Base-by-base conservation (phyloP, 2,329 filamentous ascomycete species). In the Alternaria consortialis region DNA sequence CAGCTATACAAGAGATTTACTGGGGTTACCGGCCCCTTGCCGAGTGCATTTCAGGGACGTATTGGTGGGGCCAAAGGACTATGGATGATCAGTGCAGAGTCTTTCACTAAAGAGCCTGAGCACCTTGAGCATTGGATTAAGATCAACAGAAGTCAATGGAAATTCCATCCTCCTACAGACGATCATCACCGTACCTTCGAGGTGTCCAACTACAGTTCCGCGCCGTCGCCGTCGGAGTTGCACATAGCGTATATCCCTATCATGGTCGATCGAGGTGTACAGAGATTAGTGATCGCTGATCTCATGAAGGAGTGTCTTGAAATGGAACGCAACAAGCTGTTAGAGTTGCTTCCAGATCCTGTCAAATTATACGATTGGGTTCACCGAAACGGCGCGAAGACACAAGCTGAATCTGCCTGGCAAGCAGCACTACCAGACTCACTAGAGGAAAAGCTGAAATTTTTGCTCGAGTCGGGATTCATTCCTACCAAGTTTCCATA, bases 41-140 rank as follows among this genome's bases (percentile, higher is more conserved):
- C 90, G 0, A 86, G 86, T 34, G 88, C 84, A 0, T 88, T 86
- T 0, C 91, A 94, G 74, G 91, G 82, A 1, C 85, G 92, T 0
- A 85, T 94, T 36, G 90, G 87, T 9, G 87, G 89, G 17, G 90
- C 90, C 0, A 94, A 94, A 74, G 92, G 91, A 0, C 82, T 94
- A 65, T 94, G 91, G 91, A 83, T 90, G 47, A 76, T 90, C 5
- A 88, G 90, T 65, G 80, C 82, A 0, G 74, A 80, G 4, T 70
- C 80, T 0, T 83, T 85, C 27, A 76, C 75, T 0, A 78, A 78
- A 1, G 78, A 83, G 2, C 55, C 67, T 0, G 72, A 80, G 0
- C 77, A 87, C 15, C 69, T 77, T 23, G 73, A 75, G 2, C 74
- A 81, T 9, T 91, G 89, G 90, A 91, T 93, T 42, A 84, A 89